Evolutionary conservation across 169 alveolate genomes (phyloP), one percentile per base, ranked within the genome.

Genomic region (Condylostoma magnum): DNA sequence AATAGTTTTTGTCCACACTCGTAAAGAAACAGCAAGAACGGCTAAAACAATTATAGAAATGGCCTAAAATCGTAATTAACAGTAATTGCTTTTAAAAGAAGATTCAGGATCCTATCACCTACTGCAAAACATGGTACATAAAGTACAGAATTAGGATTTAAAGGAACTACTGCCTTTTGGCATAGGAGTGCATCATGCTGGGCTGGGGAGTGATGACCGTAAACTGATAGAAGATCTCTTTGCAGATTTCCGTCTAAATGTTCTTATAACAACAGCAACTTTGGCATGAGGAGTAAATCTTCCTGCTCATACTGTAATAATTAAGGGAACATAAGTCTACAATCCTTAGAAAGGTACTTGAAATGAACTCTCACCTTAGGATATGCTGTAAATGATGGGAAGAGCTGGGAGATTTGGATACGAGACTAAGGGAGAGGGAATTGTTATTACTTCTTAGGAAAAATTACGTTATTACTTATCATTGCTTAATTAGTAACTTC

Each of bases 231-330:
- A 99, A 90, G 98, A 97, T 65, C 88, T 99, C 52, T 99, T 98
- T 82, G 94, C 98, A 25, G 98, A 96, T 76, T 93, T 97, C 51
- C 99, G 95, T 78, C 85, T 98, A 25, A 95, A 96, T 83, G 98
- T 99, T 25, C 82, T 99, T 34, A 98, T 97, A 57, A 94, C 99
- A n/a, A 99, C 99, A 0, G 98, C 99, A 4, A 99, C 99, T 12
- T 82, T 99, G 65, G 99, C 99, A 5, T 98, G 99, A 99, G 99
- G 99, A 55, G 99, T 99, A 4, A 99, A 99, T 83, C 80, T 99
- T 55, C 99, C 99, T 6, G 99, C 99, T 0, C 99, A 98, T 78
- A 96, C 99, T 20, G 99, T 98, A 6, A 96, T 99, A 4, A 97
- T 99, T 53, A 98, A 98, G 86, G 99, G 99, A 4, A 98, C 99